A percentile compares a stretch with the other conserved stretches of the same genome.
Conservation (phyloP, 306 rosid genomes). For the Malus orientalis region DNA sequence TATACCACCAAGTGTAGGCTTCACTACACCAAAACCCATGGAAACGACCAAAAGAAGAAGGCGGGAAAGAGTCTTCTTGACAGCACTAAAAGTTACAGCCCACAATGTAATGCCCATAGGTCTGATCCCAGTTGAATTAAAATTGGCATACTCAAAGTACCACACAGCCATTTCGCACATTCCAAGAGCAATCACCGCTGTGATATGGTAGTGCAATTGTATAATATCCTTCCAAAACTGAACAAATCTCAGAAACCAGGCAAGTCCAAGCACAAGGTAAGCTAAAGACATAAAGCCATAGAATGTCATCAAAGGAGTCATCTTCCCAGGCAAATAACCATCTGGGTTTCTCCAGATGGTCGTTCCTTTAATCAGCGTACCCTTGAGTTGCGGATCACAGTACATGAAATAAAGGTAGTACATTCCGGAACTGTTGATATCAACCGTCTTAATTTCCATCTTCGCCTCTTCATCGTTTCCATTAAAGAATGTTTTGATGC, state of each 20-base stretch:
- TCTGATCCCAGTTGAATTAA: conserved; percentile 77
- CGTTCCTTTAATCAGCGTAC: conserved; percentile 65
- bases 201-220: conserved; percentile 80
- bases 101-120: conserved; percentile 90
- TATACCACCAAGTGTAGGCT: conserved; percentile 75
- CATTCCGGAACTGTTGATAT: conserved; percentile 65
- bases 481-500: conserved; percentile 54
- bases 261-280: conserved; percentile 62
- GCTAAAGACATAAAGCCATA: conserved; percentile 81
- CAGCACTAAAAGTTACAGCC: conserved; percentile 81
- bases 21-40: conserved; percentile 81
- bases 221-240: conserved; percentile 75
- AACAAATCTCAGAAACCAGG: conserved; percentile 80
- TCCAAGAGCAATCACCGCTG: conserved; percentile 81
- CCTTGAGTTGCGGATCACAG: conserved; percentile 60
- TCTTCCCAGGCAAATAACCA: conserved; percentile 85
- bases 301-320: conserved; percentile 81
- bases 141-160: conserved; percentile 88
- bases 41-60: conserved; percentile 85
- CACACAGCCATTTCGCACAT: conserved; percentile 97
- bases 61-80: conserved; percentile 79
- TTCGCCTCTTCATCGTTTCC: conserved; percentile 31
- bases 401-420: conserved; percentile 86
- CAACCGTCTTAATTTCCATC: conserved; percentile 30
- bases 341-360: conserved; percentile 83